Conservation (phyloP, 768 basidiomycete genomes). For the Auricularia sp. region DNA sequence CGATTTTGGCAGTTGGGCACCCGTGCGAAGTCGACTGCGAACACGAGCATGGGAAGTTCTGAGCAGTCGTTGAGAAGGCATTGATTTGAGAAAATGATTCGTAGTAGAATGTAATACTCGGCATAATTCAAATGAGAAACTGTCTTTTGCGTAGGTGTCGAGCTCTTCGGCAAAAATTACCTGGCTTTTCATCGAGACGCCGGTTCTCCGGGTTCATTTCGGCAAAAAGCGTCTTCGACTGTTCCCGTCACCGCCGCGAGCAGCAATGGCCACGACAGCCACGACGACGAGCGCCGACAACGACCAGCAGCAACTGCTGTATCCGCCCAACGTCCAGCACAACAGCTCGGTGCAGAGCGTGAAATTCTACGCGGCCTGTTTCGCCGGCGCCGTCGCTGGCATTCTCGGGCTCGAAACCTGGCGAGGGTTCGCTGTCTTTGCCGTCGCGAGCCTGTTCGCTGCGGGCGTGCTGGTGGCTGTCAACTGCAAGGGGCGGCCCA, state of each 20-base stretch:
- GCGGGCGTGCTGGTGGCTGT: slow-evolving; percentile 53
- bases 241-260: not conserved
- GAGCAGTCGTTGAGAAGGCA: no score
- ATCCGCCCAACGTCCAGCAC: slow-evolving; percentile 53
- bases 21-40: slow-evolving; percentile 1
- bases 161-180: no score
- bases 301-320: slow-evolving; percentile 25
- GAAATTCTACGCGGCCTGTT: slow-evolving; percentile 76
- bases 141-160: no score
- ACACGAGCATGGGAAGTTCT: no score
- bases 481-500: slow-evolving; percentile 60
- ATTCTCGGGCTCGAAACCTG: slow-evolving; percentile 83
- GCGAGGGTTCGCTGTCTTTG: slow-evolving; percentile 73
- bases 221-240: no score
- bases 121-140: no score
- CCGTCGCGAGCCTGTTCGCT: slow-evolving; percentile 55
- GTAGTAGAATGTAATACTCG: no score
- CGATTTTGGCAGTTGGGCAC: not conserved
- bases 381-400: slow-evolving; percentile 80
- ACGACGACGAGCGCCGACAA: not conserved
- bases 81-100: no score
- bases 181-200: no score
- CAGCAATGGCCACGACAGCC: not conserved
- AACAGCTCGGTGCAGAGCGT: slow-evolving; percentile 52
- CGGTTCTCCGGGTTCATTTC: no score